Conservation (phyloP, 2,329 filamentous ascomycete species). For the Triangularia verruculosa region DNA sequence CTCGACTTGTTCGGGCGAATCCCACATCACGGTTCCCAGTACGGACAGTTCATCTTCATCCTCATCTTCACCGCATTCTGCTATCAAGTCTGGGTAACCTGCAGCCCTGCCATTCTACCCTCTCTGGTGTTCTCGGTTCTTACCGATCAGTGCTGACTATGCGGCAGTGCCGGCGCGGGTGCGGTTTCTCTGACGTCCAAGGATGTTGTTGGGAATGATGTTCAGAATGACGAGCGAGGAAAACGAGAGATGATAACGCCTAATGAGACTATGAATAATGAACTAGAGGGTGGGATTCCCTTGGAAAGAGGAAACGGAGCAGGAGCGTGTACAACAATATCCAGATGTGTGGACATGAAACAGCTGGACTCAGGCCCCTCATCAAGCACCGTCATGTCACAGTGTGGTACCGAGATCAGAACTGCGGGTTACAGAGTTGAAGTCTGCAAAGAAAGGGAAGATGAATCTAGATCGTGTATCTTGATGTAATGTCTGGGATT, state of each 20-base stretch:
- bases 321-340: not conserved
- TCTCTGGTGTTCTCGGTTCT: not conserved
- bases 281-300: not conserved
- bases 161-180: not conserved
- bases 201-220: not conserved
- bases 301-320: not conserved
- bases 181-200: not conserved
- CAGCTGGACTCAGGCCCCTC: not conserved
- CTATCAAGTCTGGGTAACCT: not conserved
- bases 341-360: not conserved
- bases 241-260: not conserved
- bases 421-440: not conserved
- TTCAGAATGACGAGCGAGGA: not conserved
- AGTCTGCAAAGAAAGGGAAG: not conserved
- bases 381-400: not conserved
- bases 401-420: not conserved
- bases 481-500: not conserved
- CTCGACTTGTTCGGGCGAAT: not conserved
- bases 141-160: not conserved
- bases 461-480: not conserved
- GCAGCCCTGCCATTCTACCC: not conserved
- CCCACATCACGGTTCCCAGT: not conserved
- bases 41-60: not conserved
- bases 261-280: not conserved
- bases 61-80: not conserved